Conservation (phyloP, 2,329 filamentous ascomycete genomes). For the Pseudocercospora fuligena region DNA sequence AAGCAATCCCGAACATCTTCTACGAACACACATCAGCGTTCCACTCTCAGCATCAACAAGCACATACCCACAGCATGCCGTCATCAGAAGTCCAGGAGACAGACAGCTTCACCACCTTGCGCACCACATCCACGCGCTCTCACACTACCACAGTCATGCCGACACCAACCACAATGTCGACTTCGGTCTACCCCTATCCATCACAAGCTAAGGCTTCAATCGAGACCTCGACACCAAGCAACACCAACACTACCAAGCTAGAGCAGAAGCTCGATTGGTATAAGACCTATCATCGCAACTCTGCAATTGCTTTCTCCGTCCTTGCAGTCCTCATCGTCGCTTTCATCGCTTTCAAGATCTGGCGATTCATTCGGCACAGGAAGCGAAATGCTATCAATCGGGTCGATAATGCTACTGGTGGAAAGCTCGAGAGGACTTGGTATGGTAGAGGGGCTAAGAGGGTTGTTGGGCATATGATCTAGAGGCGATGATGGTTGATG, state of each 20-base stretch:
- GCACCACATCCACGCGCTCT: background rate
- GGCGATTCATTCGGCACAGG: slow-evolving; percentile 10
- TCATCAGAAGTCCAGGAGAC: background rate
- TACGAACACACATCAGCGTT: background rate
- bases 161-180: background rate
- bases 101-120: background rate
- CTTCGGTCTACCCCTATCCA: background rate
- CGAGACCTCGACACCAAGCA: background rate
- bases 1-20: slow-evolving; percentile 2
- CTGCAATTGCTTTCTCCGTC: slow-evolving; percentile 12
- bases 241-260: slow-evolving; percentile 8
- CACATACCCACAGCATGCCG: background rate
- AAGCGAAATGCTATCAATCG: slow-evolving; percentile 3
- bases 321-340: slow-evolving; percentile 9
- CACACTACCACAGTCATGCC: slow-evolving; percentile 4
- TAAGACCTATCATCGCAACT: slow-evolving; percentile 15
- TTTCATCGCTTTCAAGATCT: slow-evolving; percentile 16
- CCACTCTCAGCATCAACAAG: background rate
- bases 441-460: background rate
- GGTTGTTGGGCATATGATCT: background rate
- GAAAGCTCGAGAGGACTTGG: slow-evolving; percentile 8
- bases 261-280: slow-evolving; percentile 9
- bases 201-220: background rate
- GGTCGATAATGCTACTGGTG: background rate
- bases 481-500: background rate